Evolutionary conservation across 371 early-diverging fungal species (phyloP).

Genomic region (Mortierella sp.): DNA sequence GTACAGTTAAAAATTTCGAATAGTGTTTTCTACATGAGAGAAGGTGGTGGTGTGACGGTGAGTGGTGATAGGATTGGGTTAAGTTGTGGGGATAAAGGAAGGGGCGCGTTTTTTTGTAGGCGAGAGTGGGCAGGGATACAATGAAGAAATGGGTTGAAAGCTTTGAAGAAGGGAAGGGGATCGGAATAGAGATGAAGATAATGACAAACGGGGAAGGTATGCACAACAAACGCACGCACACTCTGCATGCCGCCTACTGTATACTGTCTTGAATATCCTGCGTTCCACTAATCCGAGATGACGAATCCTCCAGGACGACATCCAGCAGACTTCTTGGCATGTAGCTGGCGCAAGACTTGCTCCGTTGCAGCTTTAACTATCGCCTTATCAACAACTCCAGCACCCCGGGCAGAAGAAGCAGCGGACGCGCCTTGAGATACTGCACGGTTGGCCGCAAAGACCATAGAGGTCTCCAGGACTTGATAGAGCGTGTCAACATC

Average conservation of each 20-base stretch:
- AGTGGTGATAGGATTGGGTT: no score
- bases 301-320: background rate
- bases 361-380: background rate
- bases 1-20: no score
- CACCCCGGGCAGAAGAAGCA: background rate
- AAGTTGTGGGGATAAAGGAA: no score
- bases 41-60: no score
- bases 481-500: background rate
- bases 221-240: background rate
- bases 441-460: background rate
- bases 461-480: background rate
- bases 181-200: no score
- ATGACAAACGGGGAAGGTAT: background rate
- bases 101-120: background rate
- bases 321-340: background rate
- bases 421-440: background rate
- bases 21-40: no score
- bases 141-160: no score
- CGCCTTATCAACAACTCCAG: background rate
- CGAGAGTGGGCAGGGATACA: background rate
- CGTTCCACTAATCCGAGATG: background rate
- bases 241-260: background rate
- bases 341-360: slow-evolving; percentile 1
- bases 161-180: no score
- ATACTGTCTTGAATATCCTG: background rate